Percentiles rank a stretch among this genome's conserved stretches.
Evolutionary conservation across 1,284 basidiomycete genomes (phyloP).

Genomic region (Golubevia sp.): DNA sequence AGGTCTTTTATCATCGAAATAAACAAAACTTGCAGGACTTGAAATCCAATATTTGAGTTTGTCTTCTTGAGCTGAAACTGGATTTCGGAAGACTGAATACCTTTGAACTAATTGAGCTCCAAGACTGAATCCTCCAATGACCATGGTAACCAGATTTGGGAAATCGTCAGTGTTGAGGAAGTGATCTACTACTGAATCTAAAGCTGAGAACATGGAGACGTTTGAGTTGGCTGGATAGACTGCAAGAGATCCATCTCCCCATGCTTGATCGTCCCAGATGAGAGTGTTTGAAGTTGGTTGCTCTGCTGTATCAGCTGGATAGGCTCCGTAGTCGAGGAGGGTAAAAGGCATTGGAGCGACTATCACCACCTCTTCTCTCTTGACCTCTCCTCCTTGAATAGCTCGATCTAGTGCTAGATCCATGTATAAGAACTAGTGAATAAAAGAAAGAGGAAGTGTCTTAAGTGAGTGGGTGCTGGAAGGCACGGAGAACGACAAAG

Average conservation of each 20-base stretch:
- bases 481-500: no score
- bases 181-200: constrained; percentile 32
- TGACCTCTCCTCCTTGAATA: constrained; percentile 25
- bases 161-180: constrained; percentile 34
- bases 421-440: constrained; percentile 33
- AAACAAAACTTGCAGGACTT: constrained; percentile 43
- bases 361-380: constrained; percentile 37
- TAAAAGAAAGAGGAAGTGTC: no score
- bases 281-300: constrained; percentile 20
- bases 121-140: constrained; percentile 47
- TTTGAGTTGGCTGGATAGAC: constrained; percentile 23
- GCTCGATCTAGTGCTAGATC: constrained; percentile 32
- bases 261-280: constrained; percentile 34
- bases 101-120: constrained; percentile 46
- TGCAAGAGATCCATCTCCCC: constrained; percentile 32
- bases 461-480: no score
- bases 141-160: constrained; percentile 41
- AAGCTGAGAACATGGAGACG: constrained; percentile 28
- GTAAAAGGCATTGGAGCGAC: constrained; percentile 47
- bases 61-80: constrained; percentile 17
- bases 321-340: constrained; percentile 34
- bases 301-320: constrained; percentile 19
- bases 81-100: constrained; percentile 32
- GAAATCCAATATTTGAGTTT: constrained; percentile 43
- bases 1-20: constrained; percentile 32